Percentiles rank a stretch among this genome's conserved stretches.
Evolutionary conservation across 1,284 basidiomycete species (phyloP).

Genomic region (Fomitopsis schrenkii): DNA sequence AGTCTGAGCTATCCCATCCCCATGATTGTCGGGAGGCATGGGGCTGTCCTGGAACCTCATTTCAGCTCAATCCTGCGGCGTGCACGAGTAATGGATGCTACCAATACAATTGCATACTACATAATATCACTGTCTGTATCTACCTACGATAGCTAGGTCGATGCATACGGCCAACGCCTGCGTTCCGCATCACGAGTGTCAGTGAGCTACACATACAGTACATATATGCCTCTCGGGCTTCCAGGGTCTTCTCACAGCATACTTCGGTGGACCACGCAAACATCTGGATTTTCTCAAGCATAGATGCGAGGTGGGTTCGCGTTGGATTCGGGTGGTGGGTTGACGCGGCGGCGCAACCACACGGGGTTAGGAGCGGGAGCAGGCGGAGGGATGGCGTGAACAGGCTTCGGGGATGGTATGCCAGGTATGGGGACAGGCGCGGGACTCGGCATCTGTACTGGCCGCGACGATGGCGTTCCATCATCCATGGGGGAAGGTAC

Average conservation of each 20-base stretch:
- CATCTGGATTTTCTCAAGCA: background rate
- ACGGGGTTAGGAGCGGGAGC: constrained; percentile 17
- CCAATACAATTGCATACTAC: no score
- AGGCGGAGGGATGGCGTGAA: constrained; percentile 10
- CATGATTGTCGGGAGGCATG: no score
- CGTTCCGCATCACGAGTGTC: background rate
- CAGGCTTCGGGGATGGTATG: constrained; percentile 3
- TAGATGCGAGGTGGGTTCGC: constrained; percentile 1
- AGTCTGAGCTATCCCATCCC: no score
- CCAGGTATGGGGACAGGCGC: constrained; percentile 1
- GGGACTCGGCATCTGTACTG: constrained; percentile 6
- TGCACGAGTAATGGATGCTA: no score
- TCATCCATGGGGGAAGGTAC: constrained; percentile 3
- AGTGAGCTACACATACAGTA: background rate
- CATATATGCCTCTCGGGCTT: background rate
- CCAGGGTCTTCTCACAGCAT: background rate
- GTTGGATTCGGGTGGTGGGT: constrained; percentile 1
- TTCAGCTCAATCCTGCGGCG: no score
- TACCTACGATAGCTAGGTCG: background rate
- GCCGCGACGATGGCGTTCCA: constrained; percentile 12
- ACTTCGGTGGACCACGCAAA: background rate
- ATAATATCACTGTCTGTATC: background rate
- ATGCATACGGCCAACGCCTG: background rate
- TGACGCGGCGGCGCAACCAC: constrained; percentile 24
- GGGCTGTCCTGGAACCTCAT: no score